Base-by-base conservation (phyloP, 345 rosid genomes). In the Isatis tinctoria region DNA sequence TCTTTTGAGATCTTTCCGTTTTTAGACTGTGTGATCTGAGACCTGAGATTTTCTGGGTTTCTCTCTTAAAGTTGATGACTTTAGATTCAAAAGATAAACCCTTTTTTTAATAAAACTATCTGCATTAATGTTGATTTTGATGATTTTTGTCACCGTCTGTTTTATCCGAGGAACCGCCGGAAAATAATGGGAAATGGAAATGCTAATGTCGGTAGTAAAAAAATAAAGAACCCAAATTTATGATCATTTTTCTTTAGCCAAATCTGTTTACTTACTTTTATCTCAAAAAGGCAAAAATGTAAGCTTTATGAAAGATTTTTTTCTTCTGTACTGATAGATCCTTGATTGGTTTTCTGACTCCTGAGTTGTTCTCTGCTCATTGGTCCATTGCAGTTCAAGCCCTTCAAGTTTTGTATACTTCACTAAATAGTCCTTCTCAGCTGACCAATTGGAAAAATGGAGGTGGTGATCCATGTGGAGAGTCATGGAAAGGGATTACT, bases 401-500 rank as follows among this genome's bases (percentile, higher is more conserved):
- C n/a, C 86, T 96, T 75, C 99, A 90, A 76, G 87, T 86, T 39
- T 9, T 92, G 73, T 96, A 85, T 78, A 83, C 88, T 80, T 83
- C 99, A 64, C 74, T 96, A 52, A 89, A 89, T 76, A 85, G 86
- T 69, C 86, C 99, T 74, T 81, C 87, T n/a, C 87, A 89, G 87
- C 83, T 96, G 35, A 92, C 93, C 54, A 90, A 83, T 81, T 96
- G 99, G 99, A 90, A 86, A 60, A 84, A 56, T 77, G 77, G 60
- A 16, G 93, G 90, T 33, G 93, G 90, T 14, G 99, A 95, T 87
- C 99, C 98, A n/a, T 96, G 99, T 76, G 80, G 79, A 64, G 98
- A 92, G 79, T 85, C 98, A 60, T 96, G 99, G 99, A 88, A 82
- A 85, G 99, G 99, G 66, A 78, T 96, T 60, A 80, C 84, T 32